These are phyloP conservation scores for Neurospora africana DNA, from an alignment of 495 filamentous ascomycete genomes.

Conservation along the genomic window DNA sequence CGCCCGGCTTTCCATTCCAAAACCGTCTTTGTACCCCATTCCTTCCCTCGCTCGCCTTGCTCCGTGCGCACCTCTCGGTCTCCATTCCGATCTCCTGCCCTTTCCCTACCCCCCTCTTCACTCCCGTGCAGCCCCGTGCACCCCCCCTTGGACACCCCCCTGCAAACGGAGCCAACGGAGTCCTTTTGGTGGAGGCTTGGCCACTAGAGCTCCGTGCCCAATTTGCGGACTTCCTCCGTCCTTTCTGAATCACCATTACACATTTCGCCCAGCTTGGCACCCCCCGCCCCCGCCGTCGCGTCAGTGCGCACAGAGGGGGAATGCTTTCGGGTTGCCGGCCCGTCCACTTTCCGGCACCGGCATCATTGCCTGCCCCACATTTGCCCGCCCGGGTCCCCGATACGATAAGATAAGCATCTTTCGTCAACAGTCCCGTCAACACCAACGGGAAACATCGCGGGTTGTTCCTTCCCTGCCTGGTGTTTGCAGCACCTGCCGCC, in stretches of 20 bases:
- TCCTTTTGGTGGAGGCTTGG: background rate
- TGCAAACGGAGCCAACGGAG: slow-evolving; percentile 12
- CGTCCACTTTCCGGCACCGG: background rate
- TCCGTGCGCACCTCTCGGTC: slow-evolving; percentile 22
- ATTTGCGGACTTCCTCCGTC: background rate
- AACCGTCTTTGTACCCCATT: slow-evolving; percentile 14
- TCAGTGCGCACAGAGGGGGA: background rate
- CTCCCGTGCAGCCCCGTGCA: background rate
- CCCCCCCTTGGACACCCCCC: background rate
- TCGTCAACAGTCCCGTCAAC: background rate
- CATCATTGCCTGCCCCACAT: background rate
- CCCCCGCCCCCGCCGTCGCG: background rate
- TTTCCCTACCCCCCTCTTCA: background rate
- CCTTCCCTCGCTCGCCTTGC: slow-evolving; percentile 19
- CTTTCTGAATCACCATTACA: slow-evolving; percentile 1
- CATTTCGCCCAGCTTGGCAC: background rate
- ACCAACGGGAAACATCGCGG: background rate
- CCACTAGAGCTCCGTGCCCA: slow-evolving; percentile 9
- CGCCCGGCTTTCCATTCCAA: slow-evolving; percentile 22
- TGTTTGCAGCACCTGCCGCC: background rate
- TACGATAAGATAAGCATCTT: background rate
- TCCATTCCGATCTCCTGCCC: slow-evolving; percentile 15
- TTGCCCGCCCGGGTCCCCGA: background rate
- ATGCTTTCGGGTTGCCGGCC: background rate
- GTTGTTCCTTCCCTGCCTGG: background rate